Conservation (phyloP, 345 rosid genomes). For the Erucastrum elatum region DNA sequence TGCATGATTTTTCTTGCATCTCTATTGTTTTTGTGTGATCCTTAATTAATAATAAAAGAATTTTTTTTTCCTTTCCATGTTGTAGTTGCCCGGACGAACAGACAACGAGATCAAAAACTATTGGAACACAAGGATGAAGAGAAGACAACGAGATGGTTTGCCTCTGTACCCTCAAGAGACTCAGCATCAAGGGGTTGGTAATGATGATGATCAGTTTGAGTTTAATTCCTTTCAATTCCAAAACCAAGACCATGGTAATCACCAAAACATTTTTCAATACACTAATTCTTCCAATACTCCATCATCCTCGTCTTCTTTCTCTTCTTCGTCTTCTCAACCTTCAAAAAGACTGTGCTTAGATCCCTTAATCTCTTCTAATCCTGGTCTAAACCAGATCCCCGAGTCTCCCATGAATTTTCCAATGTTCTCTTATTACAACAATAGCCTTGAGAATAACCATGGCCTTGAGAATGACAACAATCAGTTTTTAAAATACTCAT, state of each 20-base stretch:
- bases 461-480: constrained; percentile 19
- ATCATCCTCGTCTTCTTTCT: constrained; percentile 40
- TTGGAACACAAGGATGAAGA: constrained; percentile 85
- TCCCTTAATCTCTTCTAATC: constrained; percentile 32
- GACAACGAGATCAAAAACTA: constrained; percentile 90
- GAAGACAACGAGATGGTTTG: constrained; percentile 68
- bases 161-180: constrained; percentile 71
- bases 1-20: constrained; percentile 14
- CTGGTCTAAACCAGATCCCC: constrained; percentile 30
- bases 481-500: constrained; percentile 26
- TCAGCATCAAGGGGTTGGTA: constrained; percentile 21
- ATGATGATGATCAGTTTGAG: constrained; percentile 28
- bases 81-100: constrained; percentile 81
- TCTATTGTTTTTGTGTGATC: background rate
- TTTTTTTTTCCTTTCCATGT: background rate
- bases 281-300: constrained; percentile 32
- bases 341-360: constrained; percentile 20
- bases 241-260: constrained; percentile 31
- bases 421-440: constrained; percentile 35
- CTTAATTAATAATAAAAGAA: background rate
- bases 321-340: constrained; percentile 38
- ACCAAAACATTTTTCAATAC: constrained; percentile 30
- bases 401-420: constrained; percentile 20
- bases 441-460: constrained; percentile 23
- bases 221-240: constrained; percentile 35